Percentiles rank a stretch among this genome's conserved stretches.
Evolutionary conservation across 129 eudicot genomes (phyloP).

Genomic region (Pulicaria dysenterica): DNA sequence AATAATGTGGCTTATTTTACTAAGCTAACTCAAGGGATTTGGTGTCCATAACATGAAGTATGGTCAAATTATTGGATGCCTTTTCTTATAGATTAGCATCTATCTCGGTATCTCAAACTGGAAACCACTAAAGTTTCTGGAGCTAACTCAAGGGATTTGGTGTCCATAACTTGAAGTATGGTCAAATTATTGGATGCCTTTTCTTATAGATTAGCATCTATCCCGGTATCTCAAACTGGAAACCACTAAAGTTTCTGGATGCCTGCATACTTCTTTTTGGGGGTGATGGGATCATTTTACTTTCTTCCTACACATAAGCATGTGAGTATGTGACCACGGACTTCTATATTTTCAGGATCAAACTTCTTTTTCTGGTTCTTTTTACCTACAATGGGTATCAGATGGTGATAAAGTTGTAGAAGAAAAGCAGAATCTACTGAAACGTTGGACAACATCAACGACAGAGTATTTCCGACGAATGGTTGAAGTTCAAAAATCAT

Average conservation of each 20-base stretch:
- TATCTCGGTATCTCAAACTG: background rate
- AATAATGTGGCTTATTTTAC: background rate
- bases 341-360: slow-evolving; percentile 61
- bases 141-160: no score
- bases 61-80: no score
- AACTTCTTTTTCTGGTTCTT: slow-evolving; percentile 38
- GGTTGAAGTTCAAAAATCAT: slow-evolving; percentile 48
- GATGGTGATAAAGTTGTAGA: slow-evolving; percentile 30
- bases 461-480: slow-evolving; percentile 48
- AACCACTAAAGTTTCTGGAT: background rate
- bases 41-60: no score
- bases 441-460: slow-evolving; percentile 54
- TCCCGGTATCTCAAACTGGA: background rate
- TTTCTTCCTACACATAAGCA: slow-evolving; percentile 17
- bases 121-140: background rate
- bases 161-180: no score
- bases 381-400: slow-evolving; percentile 41
- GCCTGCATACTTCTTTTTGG: slow-evolving; percentile 6
- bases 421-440: slow-evolving; percentile 29
- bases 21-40: no score
- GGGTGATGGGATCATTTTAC: slow-evolving; percentile 5
- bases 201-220: background rate
- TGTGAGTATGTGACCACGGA: slow-evolving; percentile 12
- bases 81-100: background rate
- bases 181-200: no score